Evolutionary conservation across 371 early-diverging fungal species (phyloP), one percentile per base, ranked within the genome.

Genomic region (Syncephalastrum sp.): DNA sequence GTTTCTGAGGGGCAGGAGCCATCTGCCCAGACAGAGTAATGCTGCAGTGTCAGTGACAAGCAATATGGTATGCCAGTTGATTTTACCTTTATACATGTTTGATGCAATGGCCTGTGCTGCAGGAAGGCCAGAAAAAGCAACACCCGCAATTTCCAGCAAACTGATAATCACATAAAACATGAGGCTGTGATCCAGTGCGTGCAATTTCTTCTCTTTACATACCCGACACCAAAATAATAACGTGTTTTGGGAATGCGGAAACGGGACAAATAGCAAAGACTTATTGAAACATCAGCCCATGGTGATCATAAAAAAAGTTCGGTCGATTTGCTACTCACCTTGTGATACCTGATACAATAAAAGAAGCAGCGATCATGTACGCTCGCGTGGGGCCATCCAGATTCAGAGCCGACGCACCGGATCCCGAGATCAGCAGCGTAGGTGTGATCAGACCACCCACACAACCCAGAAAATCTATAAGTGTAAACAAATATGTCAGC

Each of bases 391-490:
- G 53, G 50, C 56, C 50, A 46, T 72, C 74, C 16, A 78, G 60
- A 52, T 78, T 78, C 52, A 78, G 67, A 41, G 62, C 63, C 19
- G 59, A 63, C 14, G 58, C 54, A 41, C 78, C 78, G 16, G 68
- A 49, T 14, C 72, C 72, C 21, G 70, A 70, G 60, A 75, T 72
- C 57, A 75, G 60, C 38, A 75, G 53, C 2, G 70, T 70, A 0
- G 75, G 75, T 5, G 75, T 70, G 24, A 75, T 72, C 17, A 75
- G 62, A 38, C 75, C 75, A 42, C 72, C 75, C 49, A 75, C 64
- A 53, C 69, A 67, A 41, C 69, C 75, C 56, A 75, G 51, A 21
- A 66, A 66, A 27, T 66, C 67, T 66, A 53, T 23, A 23, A 7
- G 10, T 3, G 8, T 29, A 19, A 15, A 41, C 0, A 0, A 21